A percentile compares a stretch with the other conserved stretches of the same genome.
Conservation (phyloP, 2,329 filamentous ascomycete genomes). For the Zasmidium cellare region DNA sequence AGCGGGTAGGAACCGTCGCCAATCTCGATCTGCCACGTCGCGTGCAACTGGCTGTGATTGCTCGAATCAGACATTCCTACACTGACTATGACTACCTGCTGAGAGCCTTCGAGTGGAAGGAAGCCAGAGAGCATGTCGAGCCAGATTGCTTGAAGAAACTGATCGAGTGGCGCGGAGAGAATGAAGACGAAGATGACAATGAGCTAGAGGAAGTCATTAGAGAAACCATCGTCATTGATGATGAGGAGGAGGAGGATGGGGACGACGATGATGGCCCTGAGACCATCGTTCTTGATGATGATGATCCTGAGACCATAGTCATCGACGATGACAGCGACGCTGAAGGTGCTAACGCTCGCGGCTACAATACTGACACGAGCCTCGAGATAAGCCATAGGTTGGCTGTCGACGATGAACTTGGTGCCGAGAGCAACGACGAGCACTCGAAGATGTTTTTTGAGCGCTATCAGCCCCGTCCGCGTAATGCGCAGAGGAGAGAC, state of each 20-base stretch:
- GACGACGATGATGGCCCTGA: slow-evolving; percentile 22
- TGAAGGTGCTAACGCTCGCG: slow-evolving; percentile 20
- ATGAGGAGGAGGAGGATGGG: slow-evolving; percentile 55
- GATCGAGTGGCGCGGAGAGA: slow-evolving; percentile 63
- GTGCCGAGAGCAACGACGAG: slow-evolving; percentile 31
- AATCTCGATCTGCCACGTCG: slow-evolving; percentile 56
- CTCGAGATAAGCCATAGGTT: slow-evolving; percentile 31
- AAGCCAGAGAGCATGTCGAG: slow-evolving; percentile 57
- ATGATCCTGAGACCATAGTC: slow-evolving; percentile 38
- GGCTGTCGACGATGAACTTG: slow-evolving; percentile 28
- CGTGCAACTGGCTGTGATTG: slow-evolving; percentile 62
- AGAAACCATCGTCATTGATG: slow-evolving; percentile 64
- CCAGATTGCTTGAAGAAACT: slow-evolving; percentile 57
- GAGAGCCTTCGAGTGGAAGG: slow-evolving; percentile 51
- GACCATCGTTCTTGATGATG: slow-evolving; percentile 39
- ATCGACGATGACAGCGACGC: slow-evolving; percentile 22
- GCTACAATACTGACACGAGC: slow-evolving; percentile 29
- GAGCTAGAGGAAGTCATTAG: slow-evolving; percentile 63
- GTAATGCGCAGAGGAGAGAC: slow-evolving; percentile 15
- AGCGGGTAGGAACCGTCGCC: slow-evolving; percentile 58
- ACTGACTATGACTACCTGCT: slow-evolving; percentile 63
- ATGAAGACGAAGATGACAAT: slow-evolving; percentile 45
- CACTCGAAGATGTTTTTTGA: slow-evolving; percentile 19
- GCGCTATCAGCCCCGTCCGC: slow-evolving; percentile 16
- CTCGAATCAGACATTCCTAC: slow-evolving; percentile 62